Base-by-base conservation (phyloP, 2,329 filamentous ascomycete genomes). In the Beauveria bassiana region DNA sequence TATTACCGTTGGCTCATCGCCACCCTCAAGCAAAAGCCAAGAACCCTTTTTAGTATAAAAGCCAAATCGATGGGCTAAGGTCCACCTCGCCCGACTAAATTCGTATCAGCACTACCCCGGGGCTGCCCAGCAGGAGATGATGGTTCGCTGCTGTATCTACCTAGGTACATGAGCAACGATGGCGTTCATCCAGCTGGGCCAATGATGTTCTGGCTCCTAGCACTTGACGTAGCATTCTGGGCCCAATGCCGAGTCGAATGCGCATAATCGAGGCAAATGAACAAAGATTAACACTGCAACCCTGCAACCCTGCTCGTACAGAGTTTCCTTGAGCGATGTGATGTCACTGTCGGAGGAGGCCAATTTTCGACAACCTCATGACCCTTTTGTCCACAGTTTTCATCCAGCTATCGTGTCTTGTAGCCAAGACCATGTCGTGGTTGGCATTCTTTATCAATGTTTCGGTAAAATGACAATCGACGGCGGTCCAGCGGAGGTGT, bases 31-130 rank as follows among this genome's bases (percentile, higher is more conserved):
- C 51, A 83, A 67, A 0, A 0, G 75, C 78, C n/a, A 80, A 62
- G 0, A 62, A 62, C 2, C 34, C 72, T 72, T 70, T 8, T 75
- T 12, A 22, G 22, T 22, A 71, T 69, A 31, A 63, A 81, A 73
- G 64, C 83, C 79, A 68, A 83, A 79, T 0, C 81, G 80, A 82
- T 4, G 73, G 70, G 1, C 64, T 53, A 10, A 10, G 71, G 56
- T 0, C 71, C 71, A 1, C 71, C 71, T 0, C 74, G 76, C 3
- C 3, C 83, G 67, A 61, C 78, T 81, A 43, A 77, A 81, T 34
- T 82, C 76, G 64, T 82, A 83, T 81, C 81, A 84, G 59, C 79
- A 82, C 0, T 78, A n/a, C n/a, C n/a, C n/a, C n/a, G 75, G 64
- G 75, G 64, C 80, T 81, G 74, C 78, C 82, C 46, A 81, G 79